Evolutionary conservation across 345 rosid genomes (phyloP).

Genomic region (Combretum micranthum): DNA sequence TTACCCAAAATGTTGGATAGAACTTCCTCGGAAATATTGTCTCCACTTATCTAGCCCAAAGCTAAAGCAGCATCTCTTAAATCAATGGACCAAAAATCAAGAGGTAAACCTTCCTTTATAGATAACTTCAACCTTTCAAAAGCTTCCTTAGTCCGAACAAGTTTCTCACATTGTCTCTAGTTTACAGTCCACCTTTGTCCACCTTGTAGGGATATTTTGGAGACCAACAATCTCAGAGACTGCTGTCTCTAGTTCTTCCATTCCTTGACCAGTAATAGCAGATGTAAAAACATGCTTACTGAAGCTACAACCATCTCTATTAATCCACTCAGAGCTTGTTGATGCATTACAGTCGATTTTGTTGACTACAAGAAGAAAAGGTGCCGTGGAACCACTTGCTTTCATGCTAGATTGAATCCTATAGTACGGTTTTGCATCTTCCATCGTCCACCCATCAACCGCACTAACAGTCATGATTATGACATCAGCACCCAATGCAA

Average conservation of each 20-base stretch:
- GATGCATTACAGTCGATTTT: conserved; percentile 60
- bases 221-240: conserved; percentile 69
- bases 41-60: conserved; percentile 70
- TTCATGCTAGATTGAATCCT: conserved; percentile 63
- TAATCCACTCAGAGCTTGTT: conserved; percentile 28
- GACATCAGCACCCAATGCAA: conserved; percentile 87
- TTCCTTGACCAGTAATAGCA: conserved; percentile 83
- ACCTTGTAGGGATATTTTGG: conserved; percentile 46
- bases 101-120: conserved; percentile 56
- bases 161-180: conserved; percentile 87
- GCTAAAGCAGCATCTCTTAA: conserved; percentile 75
- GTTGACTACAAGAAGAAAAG: conserved; percentile 70
- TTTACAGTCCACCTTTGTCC: conserved; percentile 82
- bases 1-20: conserved; percentile 70
- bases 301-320: conserved; percentile 23
- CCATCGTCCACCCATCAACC: conserved; percentile 83
- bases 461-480: conserved; percentile 82
- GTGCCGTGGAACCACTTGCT: conserved; percentile 27
- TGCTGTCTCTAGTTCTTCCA: conserved; percentile 53
- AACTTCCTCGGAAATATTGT: conserved; percentile 79
- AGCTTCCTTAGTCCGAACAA: conserved; percentile 57
- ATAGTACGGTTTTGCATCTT: conserved; percentile 52
- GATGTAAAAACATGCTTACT: conserved; percentile 57
- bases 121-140: conserved; percentile 49
- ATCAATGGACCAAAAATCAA: conserved; percentile 91